Percentiles rank a stretch among this genome's conserved stretches.
Evolutionary conservation across 2,329 filamentous ascomycete species (phyloP).

Genomic region (Didymella lethalis): DNA sequence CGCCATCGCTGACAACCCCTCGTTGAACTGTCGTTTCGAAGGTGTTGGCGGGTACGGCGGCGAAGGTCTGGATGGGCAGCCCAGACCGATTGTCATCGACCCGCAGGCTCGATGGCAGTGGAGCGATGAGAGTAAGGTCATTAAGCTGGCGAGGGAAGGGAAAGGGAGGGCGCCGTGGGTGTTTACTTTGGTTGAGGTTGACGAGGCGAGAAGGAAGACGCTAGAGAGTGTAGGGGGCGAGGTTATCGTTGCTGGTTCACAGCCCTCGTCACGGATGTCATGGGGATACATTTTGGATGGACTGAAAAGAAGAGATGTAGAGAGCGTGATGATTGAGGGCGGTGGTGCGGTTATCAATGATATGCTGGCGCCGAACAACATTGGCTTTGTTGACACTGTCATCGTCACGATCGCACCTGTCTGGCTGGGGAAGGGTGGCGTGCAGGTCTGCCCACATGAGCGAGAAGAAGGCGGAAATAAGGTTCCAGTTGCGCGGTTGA

Average conservation of each 20-base stretch:
- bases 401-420: slow-evolving; percentile 90
- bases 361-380: slow-evolving; percentile 70
- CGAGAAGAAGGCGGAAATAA: slow-evolving; percentile 58
- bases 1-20: slow-evolving; percentile 83
- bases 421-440: slow-evolving; percentile 85
- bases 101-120: slow-evolving; percentile 77
- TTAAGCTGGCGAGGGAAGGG: slow-evolving; percentile 69
- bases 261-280: slow-evolving; percentile 9
- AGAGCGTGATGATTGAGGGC: slow-evolving; percentile 91
- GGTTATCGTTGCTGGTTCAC: slow-evolving; percentile 24
- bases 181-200: slow-evolving; percentile 51
- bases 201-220: slow-evolving; percentile 41
- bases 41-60: slow-evolving; percentile 66
- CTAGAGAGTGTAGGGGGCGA: slow-evolving; percentile 41
- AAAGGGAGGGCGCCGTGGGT: slow-evolving; percentile 78
- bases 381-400: slow-evolving; percentile 74
- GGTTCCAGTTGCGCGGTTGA: slow-evolving; percentile 69
- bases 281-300: slow-evolving; percentile 71
- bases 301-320: slow-evolving; percentile 67
- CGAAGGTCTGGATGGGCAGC: slow-evolving; percentile 66
- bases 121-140: slow-evolving; percentile 66
- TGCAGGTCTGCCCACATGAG: slow-evolving; percentile 76
- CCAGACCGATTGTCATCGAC: slow-evolving; percentile 83
- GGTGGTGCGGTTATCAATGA: slow-evolving; percentile 84
- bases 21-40: slow-evolving; percentile 79